phyloP scores from a whole-genome alignment of 768 basidiomycete species.

The Chlorophyllum brunneum region DNA sequence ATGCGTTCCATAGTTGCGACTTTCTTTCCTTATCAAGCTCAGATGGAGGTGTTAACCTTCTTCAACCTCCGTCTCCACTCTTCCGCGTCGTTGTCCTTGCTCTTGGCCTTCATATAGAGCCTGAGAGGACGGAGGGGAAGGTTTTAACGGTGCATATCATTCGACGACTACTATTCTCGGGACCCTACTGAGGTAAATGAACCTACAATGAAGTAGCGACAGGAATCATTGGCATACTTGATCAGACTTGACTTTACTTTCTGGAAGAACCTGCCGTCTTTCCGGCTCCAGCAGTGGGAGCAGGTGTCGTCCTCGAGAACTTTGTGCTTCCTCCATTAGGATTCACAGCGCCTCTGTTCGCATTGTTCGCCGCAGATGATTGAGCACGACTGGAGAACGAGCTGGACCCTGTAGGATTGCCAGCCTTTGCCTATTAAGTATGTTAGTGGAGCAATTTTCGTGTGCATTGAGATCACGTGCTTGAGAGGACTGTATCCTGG shows the following conservation, averaged over 20 bases:
- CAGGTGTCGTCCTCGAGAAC: neutral
- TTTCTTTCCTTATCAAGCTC: conserved; percentile 58
- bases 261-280: no score
- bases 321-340: neutral
- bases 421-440: neutral
- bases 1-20: conserved; percentile 74
- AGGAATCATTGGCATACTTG: neutral
- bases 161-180: neutral
- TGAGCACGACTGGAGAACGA: neutral
- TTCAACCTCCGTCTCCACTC: conserved; percentile 56
- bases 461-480: neutral
- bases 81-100: conserved; percentile 37
- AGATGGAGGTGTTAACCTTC: conserved; percentile 56
- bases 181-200: neutral
- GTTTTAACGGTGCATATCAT: conserved; percentile 38
- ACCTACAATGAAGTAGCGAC: neutral
- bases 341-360: conserved; percentile 1
- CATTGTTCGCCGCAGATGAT: neutral
- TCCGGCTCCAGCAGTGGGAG: no score
- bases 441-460: neutral
- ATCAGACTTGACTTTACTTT: neutral
- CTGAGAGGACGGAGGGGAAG: conserved; percentile 58
- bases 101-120: conserved; percentile 51
- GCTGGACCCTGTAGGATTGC: neutral
- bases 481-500: conserved; percentile 10